Evolutionary conservation across 2,329 filamentous ascomycete genomes (phyloP), one percentile per base, ranked within the genome.

Genomic region (Cyphellophora europaea): DNA sequence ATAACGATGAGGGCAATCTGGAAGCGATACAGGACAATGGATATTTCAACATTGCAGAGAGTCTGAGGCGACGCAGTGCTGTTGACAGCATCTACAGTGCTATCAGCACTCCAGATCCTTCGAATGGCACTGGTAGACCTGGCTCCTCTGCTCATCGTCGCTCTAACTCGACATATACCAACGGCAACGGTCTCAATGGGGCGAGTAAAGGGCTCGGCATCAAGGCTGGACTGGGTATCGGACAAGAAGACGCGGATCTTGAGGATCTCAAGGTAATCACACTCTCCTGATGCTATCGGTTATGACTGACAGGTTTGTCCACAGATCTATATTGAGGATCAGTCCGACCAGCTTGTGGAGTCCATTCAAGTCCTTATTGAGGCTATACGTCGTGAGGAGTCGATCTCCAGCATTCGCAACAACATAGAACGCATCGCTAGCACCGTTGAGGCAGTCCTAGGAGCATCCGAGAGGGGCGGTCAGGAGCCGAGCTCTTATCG

Each of bases 341-440:
- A 91, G 55, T 88, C 82, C 8, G 82, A 83, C 33, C 65, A 77
- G 3, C 70, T 93, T 40, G 79, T 91, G 16, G 77, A 85, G 46
- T 82, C 77, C 29, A 87, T 93, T 44, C 83, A 91, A 58, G 74
- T 77, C n/a, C 72, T 93, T 5, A 83, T 93, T 30, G 71, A 72
- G 35, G 76, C 75, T 18, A 79, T 87, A 42, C 79, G 82, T 35
- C 67, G 70, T 33, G 74, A 82, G 45, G 72, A 73, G 18, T 63
- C 69, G 17, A 72, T 82, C 38, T 65, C 72, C 37, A 70, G 76
- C 38, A 78, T 93, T 41, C 73, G 72, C 16, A 69, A 66, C n/a
- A 74, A 86, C 53, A 80, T 91, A 42, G 67, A 67, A 36, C 71
- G 77, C 36, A 89, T 91, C 48, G 73, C 74, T 5, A 68, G 69